Conservation (phyloP, 2,329 filamentous ascomycete genomes). For the Trichophyton verrucosum region DNA sequence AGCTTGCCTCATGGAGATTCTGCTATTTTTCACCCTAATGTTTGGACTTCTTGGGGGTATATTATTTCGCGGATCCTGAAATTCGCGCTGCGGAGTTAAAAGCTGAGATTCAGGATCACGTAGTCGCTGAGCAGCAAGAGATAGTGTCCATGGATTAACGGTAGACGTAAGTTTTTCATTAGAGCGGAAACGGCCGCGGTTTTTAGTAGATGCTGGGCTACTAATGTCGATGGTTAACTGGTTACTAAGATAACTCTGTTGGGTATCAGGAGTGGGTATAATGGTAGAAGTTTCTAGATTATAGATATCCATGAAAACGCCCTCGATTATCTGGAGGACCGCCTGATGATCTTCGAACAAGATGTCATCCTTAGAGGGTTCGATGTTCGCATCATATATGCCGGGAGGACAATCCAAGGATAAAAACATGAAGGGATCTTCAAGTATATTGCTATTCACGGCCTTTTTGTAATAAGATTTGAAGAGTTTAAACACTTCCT, state of each 20-base stretch:
- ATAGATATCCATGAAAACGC: slow-evolving; percentile 34
- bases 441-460: slow-evolving; percentile 15
- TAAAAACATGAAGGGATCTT: slow-evolving; percentile 45
- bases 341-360: slow-evolving; percentile 40
- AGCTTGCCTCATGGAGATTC: background rate
- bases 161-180: background rate
- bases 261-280: background rate
- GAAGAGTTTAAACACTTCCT: slow-evolving; percentile 40
- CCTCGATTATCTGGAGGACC: slow-evolving; percentile 34
- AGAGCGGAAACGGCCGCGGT: background rate
- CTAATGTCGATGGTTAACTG: background rate
- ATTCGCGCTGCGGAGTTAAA: slow-evolving; percentile 11
- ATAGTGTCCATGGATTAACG: slow-evolving; percentile 27
- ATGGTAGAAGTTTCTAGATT: slow-evolving; percentile 12
- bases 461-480: slow-evolving; percentile 37
- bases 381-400: slow-evolving; percentile 50
- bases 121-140: slow-evolving; percentile 12
- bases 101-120: slow-evolving; percentile 11
- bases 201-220: background rate
- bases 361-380: slow-evolving; percentile 52
- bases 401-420: slow-evolving; percentile 42
- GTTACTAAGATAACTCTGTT: background rate
- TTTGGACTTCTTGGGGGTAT: background rate
- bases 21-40: background rate
- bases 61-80: background rate